These are phyloP conservation scores for Gossypium arboreum DNA, from an alignment of 345 rosid genomes.

Conservation along the genomic window DNA sequence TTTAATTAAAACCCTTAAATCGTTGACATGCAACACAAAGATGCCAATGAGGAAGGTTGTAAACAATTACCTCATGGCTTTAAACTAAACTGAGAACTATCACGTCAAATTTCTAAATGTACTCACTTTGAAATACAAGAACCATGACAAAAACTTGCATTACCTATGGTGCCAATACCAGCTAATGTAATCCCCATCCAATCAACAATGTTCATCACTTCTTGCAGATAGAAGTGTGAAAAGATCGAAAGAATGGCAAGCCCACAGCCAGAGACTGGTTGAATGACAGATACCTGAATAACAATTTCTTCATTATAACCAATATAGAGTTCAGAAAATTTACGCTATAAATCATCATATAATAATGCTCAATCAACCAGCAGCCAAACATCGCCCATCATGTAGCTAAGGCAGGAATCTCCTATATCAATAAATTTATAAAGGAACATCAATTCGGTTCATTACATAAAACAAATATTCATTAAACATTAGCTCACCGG, in stretches of 20 bases:
- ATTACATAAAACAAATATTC: background rate
- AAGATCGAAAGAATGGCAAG: slow-evolving; percentile 88
- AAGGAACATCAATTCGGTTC: background rate
- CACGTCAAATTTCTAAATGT: background rate
- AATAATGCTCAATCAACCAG: background rate
- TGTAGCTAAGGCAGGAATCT: background rate
- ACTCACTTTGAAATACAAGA: background rate
- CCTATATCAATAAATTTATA: background rate
- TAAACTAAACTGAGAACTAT: slow-evolving; percentile 1
- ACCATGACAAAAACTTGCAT: slow-evolving; percentile 24
- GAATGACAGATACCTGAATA: slow-evolving; percentile 85
- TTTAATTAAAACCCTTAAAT: slow-evolving; percentile 5
- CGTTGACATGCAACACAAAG: background rate
- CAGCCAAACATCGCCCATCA: background rate
- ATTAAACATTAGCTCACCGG: slow-evolving; percentile 54
- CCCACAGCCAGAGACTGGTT: slow-evolving; percentile 98
- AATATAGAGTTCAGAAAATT: background rate
- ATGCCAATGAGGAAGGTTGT: background rate
- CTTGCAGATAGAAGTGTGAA: slow-evolving; percentile 92
- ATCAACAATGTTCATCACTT: slow-evolving; percentile 86
- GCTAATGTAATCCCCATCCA: slow-evolving; percentile 95
- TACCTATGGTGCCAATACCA: slow-evolving; percentile 96
- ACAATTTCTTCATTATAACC: slow-evolving; percentile 15
- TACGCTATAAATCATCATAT: slow-evolving; percentile 1
- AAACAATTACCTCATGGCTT: background rate